Percentiles rank a stretch among this genome's conserved stretches.
phyloP scores from a whole-genome alignment of 2,329 filamentous ascomycete genomes.

The Ascochyta viciae-villosae region DNA sequence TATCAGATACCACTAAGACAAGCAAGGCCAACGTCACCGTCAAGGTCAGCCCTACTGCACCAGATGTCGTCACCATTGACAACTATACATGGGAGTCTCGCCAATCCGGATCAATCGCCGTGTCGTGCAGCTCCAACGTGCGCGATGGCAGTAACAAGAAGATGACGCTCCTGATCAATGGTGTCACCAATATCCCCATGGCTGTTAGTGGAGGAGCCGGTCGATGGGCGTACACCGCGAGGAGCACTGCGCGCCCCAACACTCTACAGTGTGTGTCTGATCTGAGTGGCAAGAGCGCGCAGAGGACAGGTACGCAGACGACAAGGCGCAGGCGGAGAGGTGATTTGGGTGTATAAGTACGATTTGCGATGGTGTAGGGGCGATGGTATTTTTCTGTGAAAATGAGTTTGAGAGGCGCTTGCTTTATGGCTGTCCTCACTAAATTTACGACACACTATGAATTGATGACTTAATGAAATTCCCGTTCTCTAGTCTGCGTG shows the following conservation, averaged over 20 bases:
- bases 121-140: conserved; percentile 46
- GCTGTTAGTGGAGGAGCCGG: conserved; percentile 31
- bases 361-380: too few species aligned
- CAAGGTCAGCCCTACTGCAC: conserved; percentile 30
- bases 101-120: conserved; percentile 41
- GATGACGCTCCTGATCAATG: conserved; percentile 41
- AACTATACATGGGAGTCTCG: conserved; percentile 41
- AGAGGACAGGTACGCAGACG: conserved; percentile 27
- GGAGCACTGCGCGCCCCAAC: conserved; percentile 37
- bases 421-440: not conserved
- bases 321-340: conserved; percentile 19
- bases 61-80: conserved; percentile 43
- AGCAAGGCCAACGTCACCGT: conserved; percentile 40
- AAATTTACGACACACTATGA: not conserved
- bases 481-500: too few species aligned
- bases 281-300: conserved; percentile 31
- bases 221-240: conserved; percentile 36
- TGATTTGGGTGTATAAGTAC: not conserved
- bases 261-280: conserved; percentile 39
- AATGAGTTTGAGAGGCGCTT: not conserved
- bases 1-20: conserved; percentile 29
- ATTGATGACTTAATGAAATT: not conserved
- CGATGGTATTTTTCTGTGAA: not conserved
- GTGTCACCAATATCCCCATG: conserved; percentile 29
- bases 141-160: conserved; percentile 40